Conservation (phyloP, 106 monocot species). For the Dioscorea alata region DNA sequence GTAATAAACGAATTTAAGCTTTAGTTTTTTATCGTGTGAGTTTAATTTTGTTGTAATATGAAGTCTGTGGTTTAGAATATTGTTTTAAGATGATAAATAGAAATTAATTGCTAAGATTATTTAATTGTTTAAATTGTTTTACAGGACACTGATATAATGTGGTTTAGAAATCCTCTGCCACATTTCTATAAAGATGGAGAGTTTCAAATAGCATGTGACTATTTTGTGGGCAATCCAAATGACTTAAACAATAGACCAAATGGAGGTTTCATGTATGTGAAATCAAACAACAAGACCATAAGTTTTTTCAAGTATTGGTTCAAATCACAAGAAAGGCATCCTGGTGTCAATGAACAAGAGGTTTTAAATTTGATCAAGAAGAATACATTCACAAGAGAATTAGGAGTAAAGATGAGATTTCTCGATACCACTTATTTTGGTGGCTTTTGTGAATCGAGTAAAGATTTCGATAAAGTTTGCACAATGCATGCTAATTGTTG, state of each 20-base stretch:
- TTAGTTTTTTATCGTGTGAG: too few relatives aligned
- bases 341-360: constrained; percentile 6
- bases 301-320: constrained; percentile 19
- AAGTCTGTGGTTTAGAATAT: too few relatives aligned
- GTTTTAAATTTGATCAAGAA: constrained; percentile 23
- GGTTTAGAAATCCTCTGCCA: constrained; percentile 29
- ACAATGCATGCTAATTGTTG: constrained; percentile 34
- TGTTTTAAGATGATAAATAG: too few relatives aligned
- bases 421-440: constrained; percentile 21
- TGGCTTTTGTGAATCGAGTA: constrained; percentile 13
- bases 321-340: not conserved
- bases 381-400: not conserved
- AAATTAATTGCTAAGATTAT: not conserved
- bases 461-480: constrained; percentile 4
- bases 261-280: constrained; percentile 29
- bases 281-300: constrained; percentile 14
- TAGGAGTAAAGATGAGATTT: constrained; percentile 17
- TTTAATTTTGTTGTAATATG: too few relatives aligned
- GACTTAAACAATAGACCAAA: constrained; percentile 8
- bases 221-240: constrained; percentile 9
- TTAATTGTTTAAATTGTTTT: not conserved
- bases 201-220: constrained; percentile 32
- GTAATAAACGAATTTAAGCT: too few relatives aligned
- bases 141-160: constrained; percentile 36
- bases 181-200: constrained; percentile 12